Evolutionary conservation across 75 land plant species (phyloP).

Genomic region (Gnetum montanum): DNA sequence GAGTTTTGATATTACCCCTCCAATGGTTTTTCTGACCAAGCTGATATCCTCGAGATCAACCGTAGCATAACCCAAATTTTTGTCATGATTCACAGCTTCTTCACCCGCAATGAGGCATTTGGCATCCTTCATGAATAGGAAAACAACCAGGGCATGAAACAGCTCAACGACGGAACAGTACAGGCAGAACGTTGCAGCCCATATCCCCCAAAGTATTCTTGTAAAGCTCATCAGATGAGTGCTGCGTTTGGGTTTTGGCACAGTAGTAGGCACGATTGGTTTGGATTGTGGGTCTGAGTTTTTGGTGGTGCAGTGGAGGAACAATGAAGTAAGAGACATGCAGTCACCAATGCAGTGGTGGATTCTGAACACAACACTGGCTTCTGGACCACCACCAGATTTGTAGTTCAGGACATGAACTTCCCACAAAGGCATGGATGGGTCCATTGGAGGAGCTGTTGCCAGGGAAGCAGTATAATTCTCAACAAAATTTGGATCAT

Average conservation of each 20-base stretch:
- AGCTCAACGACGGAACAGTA: slow-evolving; percentile 23
- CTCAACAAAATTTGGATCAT: slow-evolving; percentile 14
- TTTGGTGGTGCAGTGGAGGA: not conserved
- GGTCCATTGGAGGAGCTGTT: slow-evolving; percentile 17
- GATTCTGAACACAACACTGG: slow-evolving; percentile 13
- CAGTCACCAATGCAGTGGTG: slow-evolving; percentile 43
- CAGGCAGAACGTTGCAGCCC: slow-evolving; percentile 8
- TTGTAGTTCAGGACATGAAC: slow-evolving; percentile 23
- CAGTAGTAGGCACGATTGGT: not conserved
- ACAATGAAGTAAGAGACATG: slow-evolving; percentile 36
- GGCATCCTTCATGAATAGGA: slow-evolving; percentile 21
- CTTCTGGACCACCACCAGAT: slow-evolving; percentile 15
- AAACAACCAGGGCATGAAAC: slow-evolving; percentile 1
- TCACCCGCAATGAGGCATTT: slow-evolving; percentile 16
- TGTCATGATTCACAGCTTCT: slow-evolving; percentile 13
- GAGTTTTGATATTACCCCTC: no score
- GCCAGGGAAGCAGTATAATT: slow-evolving; percentile 21
- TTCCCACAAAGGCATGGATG: slow-evolving; percentile 26
- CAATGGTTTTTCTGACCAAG: slow-evolving; percentile 15
- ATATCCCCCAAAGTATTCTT: not conserved
- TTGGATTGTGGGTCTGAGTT: not conserved
- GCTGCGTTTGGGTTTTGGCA: not conserved
- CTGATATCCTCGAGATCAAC: slow-evolving; percentile 22
- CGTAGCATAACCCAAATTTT: slow-evolving; percentile 9
- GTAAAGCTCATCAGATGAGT: not conserved